Conservation (phyloP, 164 flowering plant genomes). For the Liquidambar formosana region DNA sequence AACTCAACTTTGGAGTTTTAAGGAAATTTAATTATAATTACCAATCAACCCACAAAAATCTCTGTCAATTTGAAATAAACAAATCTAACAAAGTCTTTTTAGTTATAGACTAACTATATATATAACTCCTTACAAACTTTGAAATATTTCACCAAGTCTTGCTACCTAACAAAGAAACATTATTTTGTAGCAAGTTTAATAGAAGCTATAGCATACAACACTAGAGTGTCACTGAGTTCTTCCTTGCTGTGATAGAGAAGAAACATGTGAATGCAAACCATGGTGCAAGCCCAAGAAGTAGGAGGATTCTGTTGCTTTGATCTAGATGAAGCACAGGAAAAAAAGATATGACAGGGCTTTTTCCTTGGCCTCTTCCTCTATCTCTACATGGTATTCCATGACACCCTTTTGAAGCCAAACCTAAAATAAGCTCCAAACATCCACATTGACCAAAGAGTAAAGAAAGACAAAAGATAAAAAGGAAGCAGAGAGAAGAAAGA, state of each 20-base stretch:
- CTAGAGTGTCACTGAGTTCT: background rate
- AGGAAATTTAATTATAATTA: background rate
- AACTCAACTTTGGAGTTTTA: constrained; percentile 7
- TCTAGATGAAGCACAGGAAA: too few relatives aligned
- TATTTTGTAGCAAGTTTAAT: background rate
- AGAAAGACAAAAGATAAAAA: background rate
- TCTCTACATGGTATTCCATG: constrained; percentile 7
- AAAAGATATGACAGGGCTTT: background rate
- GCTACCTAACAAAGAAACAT: background rate
- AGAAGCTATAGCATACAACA: background rate
- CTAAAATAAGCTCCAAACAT: constrained; percentile 17
- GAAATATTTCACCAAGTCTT: too few relatives aligned
- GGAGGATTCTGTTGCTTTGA: background rate
- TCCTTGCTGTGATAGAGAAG: background rate
- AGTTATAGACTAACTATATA: background rate
- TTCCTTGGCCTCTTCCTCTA: background rate
- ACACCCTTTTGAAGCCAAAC: constrained; percentile 19
- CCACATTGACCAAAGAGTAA: constrained; percentile 11
- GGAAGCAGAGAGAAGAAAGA: background rate
- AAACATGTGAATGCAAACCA: background rate
- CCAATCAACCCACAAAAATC: constrained; percentile 13
- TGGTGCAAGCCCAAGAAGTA: background rate
- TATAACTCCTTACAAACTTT: too few relatives aligned
- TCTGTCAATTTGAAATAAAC: too few relatives aligned
- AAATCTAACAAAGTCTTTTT: background rate